Conservation (phyloP, 805 yeast species). For the Brettanomyces bruxellensis region DNA sequence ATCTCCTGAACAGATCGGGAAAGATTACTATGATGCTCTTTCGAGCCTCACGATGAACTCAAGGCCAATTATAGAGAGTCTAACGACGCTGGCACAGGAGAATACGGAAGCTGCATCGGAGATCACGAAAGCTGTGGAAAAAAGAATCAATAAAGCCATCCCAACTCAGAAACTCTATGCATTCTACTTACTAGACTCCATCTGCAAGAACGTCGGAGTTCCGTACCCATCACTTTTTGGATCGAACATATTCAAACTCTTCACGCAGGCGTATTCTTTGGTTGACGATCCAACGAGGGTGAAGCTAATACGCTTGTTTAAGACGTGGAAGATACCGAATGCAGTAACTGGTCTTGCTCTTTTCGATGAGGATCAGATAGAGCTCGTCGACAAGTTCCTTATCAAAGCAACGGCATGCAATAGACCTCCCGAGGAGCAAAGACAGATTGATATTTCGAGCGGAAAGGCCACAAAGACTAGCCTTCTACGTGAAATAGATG, state of each 20-base stretch:
- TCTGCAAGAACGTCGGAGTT: conserved; percentile 81
- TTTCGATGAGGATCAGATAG: conserved; percentile 62
- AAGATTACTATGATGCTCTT: conserved; percentile 65
- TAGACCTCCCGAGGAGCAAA: conserved; percentile 11
- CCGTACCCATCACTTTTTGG: conserved; percentile 83
- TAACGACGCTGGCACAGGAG: conserved; percentile 83
- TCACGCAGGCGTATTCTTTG: conserved; percentile 67
- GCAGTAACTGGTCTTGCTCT: conserved; percentile 56
- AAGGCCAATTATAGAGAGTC: conserved; percentile 76
- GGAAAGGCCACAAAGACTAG: conserved; percentile 6
- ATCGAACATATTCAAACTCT: conserved; percentile 56
- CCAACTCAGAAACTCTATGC: conserved; percentile 82
- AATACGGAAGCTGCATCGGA: conserved; percentile 69
- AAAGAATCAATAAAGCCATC: conserved; percentile 63
- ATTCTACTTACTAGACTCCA: conserved; percentile 80
- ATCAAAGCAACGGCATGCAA: conserved; percentile 44
- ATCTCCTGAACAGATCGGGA: conserved; percentile 24
- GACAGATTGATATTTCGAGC: not conserved
- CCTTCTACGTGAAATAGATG: conserved; percentile 24
- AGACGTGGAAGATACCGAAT: conserved; percentile 77
- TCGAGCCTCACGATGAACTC: conserved; percentile 80
- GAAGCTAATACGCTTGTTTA: conserved; percentile 68
- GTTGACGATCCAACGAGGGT: conserved; percentile 69
- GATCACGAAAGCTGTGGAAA: conserved; percentile 66
- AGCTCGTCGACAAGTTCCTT: conserved; percentile 66